Evolutionary conservation across 2,329 filamentous ascomycete genomes (phyloP), one percentile per base, ranked within the genome.

Genomic region (Atkinsonella texensis): DNA sequence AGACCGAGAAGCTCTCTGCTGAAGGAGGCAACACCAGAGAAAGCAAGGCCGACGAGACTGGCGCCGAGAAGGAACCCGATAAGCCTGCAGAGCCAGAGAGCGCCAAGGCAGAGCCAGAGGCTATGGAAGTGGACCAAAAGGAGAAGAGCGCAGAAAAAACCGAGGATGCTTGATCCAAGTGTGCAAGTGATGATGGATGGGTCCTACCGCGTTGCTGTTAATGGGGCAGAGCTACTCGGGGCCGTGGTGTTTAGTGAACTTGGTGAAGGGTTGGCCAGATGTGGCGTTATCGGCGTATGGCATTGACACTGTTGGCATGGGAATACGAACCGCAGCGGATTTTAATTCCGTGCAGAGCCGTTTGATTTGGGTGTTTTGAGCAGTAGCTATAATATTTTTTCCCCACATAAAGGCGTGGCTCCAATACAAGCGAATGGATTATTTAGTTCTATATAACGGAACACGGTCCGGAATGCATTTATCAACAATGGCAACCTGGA

Each of bases 121-220:
- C 61, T 31, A 67, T 67, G 64, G 66, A 68, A n/a, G 57, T 66
- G 31, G 66, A 68, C 20, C 50, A 60, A 20, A 63, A 67, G 45
- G 54, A 54, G 11, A 67, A 63, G 53, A 59, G 59, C 13, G 56
- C 58, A 49, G 52, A 60, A 17, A 60, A 62, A 51, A 41, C 56
- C 15, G 57, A 57, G 35, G 58, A 59, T 46, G 51, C 56, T 23
- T 33, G 40, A 38, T 45, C 47, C n/a, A 61, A 60, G 50, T 58
- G 60, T 55, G 57, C 52, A 54, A 62, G 59, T 49, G 40, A 51
- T 7, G 46, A 52, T 10, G 20, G 46, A 40, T 3, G n/a, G 43
- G 28, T 31, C 2, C 13, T 8, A 43, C 12, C 40, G 31, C 38
- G 23, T 41, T 40, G 28, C n/a, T 23, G 13, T 23, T 41, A 3